These are phyloP conservation scores for Wickerhamiella australiensis DNA, from an alignment of 805 yeast species.

Conservation along the genomic window DNA sequence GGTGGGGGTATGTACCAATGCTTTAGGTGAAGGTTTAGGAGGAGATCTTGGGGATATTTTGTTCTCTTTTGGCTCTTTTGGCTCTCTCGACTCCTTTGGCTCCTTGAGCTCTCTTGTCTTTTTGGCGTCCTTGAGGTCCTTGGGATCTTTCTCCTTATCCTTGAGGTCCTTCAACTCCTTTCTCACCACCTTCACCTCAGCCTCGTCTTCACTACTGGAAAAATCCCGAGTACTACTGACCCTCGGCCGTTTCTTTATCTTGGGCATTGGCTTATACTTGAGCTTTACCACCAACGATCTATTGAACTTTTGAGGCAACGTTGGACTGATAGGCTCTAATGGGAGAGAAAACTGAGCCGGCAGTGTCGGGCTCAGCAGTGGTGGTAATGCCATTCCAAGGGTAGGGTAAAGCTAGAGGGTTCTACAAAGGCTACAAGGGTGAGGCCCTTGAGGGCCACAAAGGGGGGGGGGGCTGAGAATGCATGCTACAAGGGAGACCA, in stretches of 20 bases:
- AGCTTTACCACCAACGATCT: slow-evolving; percentile 8
- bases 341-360: slow-evolving; percentile 28
- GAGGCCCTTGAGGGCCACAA: too few relatives aligned
- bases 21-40: too few relatives aligned
- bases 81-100: too few relatives aligned
- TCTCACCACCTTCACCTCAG: background rate
- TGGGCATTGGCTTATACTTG: slow-evolving; percentile 7
- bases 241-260: background rate
- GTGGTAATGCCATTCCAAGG: slow-evolving; percentile 21
- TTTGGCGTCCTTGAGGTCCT: too few relatives aligned
- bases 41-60: background rate
- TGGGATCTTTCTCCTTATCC: too few relatives aligned
- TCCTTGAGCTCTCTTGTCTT: too few relatives aligned
- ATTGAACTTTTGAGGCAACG: slow-evolving; percentile 29
- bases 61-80: slow-evolving; percentile 6
- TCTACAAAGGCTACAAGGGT: background rate
- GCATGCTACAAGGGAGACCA: too few relatives aligned
- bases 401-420: background rate
- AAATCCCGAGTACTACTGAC: background rate
- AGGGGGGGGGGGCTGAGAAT: background rate
- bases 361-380: slow-evolving; percentile 31
- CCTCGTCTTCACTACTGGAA: slow-evolving; percentile 1
- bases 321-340: slow-evolving; percentile 30
- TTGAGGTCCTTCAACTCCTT: too few relatives aligned
- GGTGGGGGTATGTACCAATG: background rate